Evolutionary conservation across 202 grass and related monocot genomes (phyloP), one percentile per base, ranked within the genome.

Genomic region (Carex arenaria): DNA sequence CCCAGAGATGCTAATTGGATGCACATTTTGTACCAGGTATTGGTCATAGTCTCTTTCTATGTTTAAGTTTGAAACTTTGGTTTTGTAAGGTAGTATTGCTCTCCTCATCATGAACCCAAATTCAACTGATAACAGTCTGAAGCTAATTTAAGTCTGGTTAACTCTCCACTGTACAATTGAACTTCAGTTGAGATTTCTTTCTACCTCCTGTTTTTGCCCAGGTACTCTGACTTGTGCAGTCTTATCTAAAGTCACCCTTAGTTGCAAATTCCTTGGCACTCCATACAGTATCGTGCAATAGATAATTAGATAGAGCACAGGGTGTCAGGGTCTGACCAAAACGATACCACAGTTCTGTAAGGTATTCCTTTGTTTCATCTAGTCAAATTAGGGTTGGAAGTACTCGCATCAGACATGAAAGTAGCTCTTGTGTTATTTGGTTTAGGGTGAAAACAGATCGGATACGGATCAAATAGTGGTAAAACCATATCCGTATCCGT

Each of bases 1-100:
- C 91, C 97, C 83, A 88, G 87, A 82, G 88, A 92, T 87, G 87
- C 93, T 40, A 96, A 99, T 73, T 99, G 93, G 93, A 93, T 95
- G 61, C 89, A 95, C 84, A 83, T 98, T 83, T 85, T 95, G 57
- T 98, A 93, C 80, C 82, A 93, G 95, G 95, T 97, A 97, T 81
- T 62, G 20, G 4, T 28, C 26, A 64, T 42, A 19, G 11, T 45
- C 56, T 59, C 19, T 80, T 15, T 66, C 7, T 66, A n/a, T 30
- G 8, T 42, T 80, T 10, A 49, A n/a, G 47, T 66, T 54, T 36
- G 23, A 18, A 55, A 51, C 49, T 51, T 34, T 79, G 15, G 34
- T 38, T 59, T 60, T 43, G 22, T 30, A 74, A 28, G 47, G 45
- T 74, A 54, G 45, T 74, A 54, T 54, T 53, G 22, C 40, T 34